These are phyloP conservation scores for Gamsiella multidivaricata DNA, from an alignment of 192 early-diverging fungal genomes.

Conservation along the genomic window DNA sequence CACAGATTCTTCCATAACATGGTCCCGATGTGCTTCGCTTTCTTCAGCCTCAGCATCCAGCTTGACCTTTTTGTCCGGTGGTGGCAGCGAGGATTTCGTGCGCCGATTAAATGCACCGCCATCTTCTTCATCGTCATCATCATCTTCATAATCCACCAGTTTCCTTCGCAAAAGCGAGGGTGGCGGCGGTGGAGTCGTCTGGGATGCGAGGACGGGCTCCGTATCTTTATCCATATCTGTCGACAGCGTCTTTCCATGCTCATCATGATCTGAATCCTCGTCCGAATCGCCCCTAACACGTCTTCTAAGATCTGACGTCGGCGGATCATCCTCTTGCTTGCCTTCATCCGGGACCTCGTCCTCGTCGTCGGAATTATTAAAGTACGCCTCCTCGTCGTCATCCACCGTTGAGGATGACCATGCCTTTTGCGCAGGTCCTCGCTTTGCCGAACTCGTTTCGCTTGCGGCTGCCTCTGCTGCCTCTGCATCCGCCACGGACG, in stretches of 20 bases:
- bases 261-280: constrained; percentile 12
- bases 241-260: background rate
- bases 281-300: constrained; percentile 22
- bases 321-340: constrained; percentile 42
- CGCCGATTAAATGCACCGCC: constrained; percentile 23
- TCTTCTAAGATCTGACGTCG: constrained; percentile 36
- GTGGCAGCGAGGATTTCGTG: background rate
- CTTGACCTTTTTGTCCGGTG: constrained; percentile 33
- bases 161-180: constrained; percentile 21
- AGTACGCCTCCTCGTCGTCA: constrained; percentile 86
- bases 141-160: constrained; percentile 43
- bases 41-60: constrained; percentile 16
- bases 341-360: constrained; percentile 51
- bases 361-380: constrained; percentile 77
- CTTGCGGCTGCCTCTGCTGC: constrained; percentile 26
- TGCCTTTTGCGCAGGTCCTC: constrained; percentile 20
- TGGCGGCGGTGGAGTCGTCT: constrained; percentile 20
- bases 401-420: constrained; percentile 70
- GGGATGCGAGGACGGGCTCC: constrained; percentile 30
- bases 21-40: background rate
- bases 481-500: constrained; percentile 50
- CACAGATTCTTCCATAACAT: constrained; percentile 3
- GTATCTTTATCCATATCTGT: constrained; percentile 18
- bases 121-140: constrained; percentile 42
- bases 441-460: constrained; percentile 49